Conservation (phyloP, 2,329 filamentous ascomycete genomes). For the Tolypocladium ophioglossoides region DNA sequence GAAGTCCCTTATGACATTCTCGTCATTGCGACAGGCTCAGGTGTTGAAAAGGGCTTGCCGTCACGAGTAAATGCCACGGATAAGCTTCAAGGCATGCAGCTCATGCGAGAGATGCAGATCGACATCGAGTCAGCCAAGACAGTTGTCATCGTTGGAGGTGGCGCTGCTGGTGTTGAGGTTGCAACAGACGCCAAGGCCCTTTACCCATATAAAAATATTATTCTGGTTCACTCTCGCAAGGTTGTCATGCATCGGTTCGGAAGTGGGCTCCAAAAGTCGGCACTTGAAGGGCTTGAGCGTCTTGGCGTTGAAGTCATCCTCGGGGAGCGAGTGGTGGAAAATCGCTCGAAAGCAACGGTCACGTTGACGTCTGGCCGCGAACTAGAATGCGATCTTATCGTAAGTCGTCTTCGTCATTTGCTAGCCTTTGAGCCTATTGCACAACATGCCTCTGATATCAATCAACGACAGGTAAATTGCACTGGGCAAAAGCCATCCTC, state of each 20-base stretch:
- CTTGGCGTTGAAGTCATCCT: constrained; percentile 40
- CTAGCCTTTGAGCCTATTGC: neutral
- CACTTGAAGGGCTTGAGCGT: constrained; percentile 29
- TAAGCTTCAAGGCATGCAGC: constrained; percentile 29
- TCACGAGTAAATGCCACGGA: constrained; percentile 33
- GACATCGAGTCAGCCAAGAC: constrained; percentile 30
- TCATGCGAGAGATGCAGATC: constrained; percentile 34
- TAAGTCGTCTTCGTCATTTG: neutral
- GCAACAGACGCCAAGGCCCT: constrained; percentile 46
- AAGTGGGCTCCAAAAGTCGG: constrained; percentile 26
- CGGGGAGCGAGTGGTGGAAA: constrained; percentile 20
- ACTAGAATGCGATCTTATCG: neutral
- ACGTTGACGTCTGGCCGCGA: neutral
- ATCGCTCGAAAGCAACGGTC: neutral
- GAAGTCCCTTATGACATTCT: constrained; percentile 42
- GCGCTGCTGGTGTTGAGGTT: constrained; percentile 51
- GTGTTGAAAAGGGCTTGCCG: constrained; percentile 31
- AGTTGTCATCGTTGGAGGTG: constrained; percentile 45
- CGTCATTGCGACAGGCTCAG: constrained; percentile 46
- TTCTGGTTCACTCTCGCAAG: constrained; percentile 45
- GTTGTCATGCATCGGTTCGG: constrained; percentile 43
- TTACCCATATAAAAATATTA: constrained; percentile 45
- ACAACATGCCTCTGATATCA: neutral
- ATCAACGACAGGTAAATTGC: neutral
- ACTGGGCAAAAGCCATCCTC: neutral